Evolutionary conservation across 805 yeast species (phyloP), one percentile per base, ranked within the genome.

Genomic region (Barnettozyma populi): DNA sequence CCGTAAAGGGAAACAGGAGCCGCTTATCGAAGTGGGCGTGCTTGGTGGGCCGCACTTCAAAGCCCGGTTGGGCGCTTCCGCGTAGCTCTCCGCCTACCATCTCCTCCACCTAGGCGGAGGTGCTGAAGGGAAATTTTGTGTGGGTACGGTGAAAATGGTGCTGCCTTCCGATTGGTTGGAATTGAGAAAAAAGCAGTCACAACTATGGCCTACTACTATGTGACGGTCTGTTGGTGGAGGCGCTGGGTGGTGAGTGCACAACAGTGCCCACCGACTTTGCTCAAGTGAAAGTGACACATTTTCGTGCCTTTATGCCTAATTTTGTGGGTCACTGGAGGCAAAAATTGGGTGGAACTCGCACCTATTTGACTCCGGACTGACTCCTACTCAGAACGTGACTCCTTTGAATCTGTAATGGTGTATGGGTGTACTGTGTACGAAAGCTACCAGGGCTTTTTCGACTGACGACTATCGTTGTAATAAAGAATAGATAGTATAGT

Each of bases 141-240:
- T 36, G 35, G 13, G 31, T 8, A 34, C 45, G 32, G 37, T 10
- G 35, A 32, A 34, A 44, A 27, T 29, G 31, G 41, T 21, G 25
- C 40, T 31, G 45, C 32, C 27, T 41, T 45, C 53, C 55, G 55
- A 50, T 52, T 52, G 55, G 55, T 25, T 36, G 45, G 25, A 23
- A 25, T 29, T 9, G 27, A 13, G 43, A 25, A 40, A 35, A 40
- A 25, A 35, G 37, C 24, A 45, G 48, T 45, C 44, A 45, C 47
- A 44, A 25, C n/a, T 8, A 25, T 25, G 31, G 27, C 39, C 32
- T 32, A 38, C 36, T 40, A 11, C n/a, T 13, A 7, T 29, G 32
- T 29, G n/a, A 4, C 6, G 13, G 32, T 14, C 32, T 29, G n/a
- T 14, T 29, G 16, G 16, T 29, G 32, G n/a, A 29, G 5, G 16